phyloP scores from a whole-genome alignment of 352 stramenopile genomes.

The Pythium dissotocum region DNA sequence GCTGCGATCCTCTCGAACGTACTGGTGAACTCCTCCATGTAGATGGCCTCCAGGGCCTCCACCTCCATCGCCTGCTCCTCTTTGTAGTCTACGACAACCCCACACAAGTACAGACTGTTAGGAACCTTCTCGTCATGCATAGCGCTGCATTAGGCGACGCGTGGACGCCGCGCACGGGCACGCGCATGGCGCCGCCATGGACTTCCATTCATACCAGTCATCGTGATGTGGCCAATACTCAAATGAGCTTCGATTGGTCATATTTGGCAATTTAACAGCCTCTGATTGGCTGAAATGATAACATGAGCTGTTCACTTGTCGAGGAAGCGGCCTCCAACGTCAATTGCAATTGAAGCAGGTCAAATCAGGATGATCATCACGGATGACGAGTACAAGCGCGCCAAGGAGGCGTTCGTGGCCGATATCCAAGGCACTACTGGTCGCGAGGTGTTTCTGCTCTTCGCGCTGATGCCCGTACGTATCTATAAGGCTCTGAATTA shows the following conservation, averaged over 20 bases:
- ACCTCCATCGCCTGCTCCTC: slow-evolving; percentile 90
- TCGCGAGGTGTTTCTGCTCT: slow-evolving; percentile 72
- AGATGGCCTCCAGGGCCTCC: slow-evolving; percentile 88
- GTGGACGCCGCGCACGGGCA: neutral
- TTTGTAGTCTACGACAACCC: slow-evolving; percentile 57
- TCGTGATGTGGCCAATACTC: slow-evolving; percentile 29
- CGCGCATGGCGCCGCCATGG: slow-evolving; percentile 1
- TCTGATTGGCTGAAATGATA: slow-evolving; percentile 26
- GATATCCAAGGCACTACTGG: slow-evolving; percentile 68
- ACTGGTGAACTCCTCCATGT: slow-evolving; percentile 90
- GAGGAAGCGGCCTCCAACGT: neutral
- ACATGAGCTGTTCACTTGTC: neutral
- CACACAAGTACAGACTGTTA: slow-evolving; percentile 7
- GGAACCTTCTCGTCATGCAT: neutral
- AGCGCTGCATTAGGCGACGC: neutral
- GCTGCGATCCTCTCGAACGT: slow-evolving; percentile 22
- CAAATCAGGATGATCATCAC: slow-evolving; percentile 34
- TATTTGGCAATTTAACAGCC: slow-evolving; percentile 9
- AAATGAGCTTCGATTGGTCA: slow-evolving; percentile 29
- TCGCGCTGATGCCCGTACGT: slow-evolving; percentile 71
- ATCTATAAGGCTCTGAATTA: neutral
- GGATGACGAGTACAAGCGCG: slow-evolving; percentile 80
- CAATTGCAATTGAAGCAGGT: slow-evolving; percentile 10
- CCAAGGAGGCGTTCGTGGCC: slow-evolving; percentile 82
- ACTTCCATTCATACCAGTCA: slow-evolving; percentile 34